Conservation (phyloP, 2,329 filamentous ascomycete species). For the Botrytis porri region DNA sequence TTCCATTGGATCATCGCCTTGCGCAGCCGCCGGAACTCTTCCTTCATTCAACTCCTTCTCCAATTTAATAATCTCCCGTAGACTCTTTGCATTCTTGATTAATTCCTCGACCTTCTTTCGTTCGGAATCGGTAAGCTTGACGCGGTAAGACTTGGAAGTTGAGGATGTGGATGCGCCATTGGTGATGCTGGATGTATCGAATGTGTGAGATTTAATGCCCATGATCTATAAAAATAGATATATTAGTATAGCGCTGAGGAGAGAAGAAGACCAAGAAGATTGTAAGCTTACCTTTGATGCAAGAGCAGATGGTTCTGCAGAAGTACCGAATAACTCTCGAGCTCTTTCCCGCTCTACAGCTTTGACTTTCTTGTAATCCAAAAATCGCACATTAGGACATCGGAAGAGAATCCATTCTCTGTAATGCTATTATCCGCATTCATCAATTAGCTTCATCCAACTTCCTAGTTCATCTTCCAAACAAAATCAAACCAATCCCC, state of each 20-base stretch:
- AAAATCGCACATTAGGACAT: constrained; percentile 78
- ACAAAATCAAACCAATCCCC: background rate
- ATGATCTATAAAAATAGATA: constrained; percentile 60
- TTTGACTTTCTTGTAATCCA: constrained; percentile 91
- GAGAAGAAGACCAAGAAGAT: background rate
- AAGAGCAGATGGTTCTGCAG: constrained; percentile 72
- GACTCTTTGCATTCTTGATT: constrained; percentile 82
- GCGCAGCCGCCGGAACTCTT: constrained; percentile 69
- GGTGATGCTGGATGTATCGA: constrained; percentile 50
- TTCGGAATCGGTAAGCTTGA: constrained; percentile 86
- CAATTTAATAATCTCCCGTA: constrained; percentile 84
- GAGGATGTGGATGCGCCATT: constrained; percentile 46
- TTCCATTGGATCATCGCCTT: constrained; percentile 57
- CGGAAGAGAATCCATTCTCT: constrained; percentile 88
- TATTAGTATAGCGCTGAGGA: background rate
- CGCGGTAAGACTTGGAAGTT: constrained; percentile 65
- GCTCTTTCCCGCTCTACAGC: constrained; percentile 76
- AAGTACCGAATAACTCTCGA: constrained; percentile 77
- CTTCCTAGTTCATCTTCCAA: background rate
- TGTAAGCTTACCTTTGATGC: constrained; percentile 61
- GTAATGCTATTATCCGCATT: constrained; percentile 64
- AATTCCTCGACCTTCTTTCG: constrained; percentile 79
- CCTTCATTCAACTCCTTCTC: constrained; percentile 94
- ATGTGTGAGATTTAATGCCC: constrained; percentile 75
- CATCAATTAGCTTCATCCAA: background rate